Conservation (phyloP, 768 basidiomycete species). For the Rhodotorula kratochvilovae region DNA sequence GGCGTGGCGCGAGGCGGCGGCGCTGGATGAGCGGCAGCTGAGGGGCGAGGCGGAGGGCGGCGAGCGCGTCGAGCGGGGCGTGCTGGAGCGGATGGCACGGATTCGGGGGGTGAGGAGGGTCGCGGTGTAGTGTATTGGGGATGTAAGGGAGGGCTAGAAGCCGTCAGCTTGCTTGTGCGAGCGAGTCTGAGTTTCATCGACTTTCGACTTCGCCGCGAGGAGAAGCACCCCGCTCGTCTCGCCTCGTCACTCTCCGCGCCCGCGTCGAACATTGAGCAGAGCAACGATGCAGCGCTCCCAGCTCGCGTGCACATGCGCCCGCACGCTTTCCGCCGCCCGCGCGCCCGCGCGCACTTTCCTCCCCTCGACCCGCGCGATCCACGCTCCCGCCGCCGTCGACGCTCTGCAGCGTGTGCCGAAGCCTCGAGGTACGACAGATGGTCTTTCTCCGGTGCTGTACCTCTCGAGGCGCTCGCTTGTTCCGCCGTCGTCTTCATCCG, state of each 20-base stretch:
- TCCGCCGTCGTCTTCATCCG: background rate
- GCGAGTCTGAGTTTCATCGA: no score
- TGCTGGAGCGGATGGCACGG: conserved; percentile 26
- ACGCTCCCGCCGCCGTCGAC: conserved; percentile 14
- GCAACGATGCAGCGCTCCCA: background rate
- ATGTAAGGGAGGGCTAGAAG: background rate
- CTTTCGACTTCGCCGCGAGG: background rate
- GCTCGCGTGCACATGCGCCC: background rate
- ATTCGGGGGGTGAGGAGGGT: conserved; percentile 12
- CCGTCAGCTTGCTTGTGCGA: no score
- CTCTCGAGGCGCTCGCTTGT: no score
- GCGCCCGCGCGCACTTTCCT: background rate
- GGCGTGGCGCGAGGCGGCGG: conserved; percentile 69
- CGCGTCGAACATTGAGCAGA: background rate
- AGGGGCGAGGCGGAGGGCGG: conserved; percentile 9
- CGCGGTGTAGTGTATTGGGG: background rate
- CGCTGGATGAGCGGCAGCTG: conserved; percentile 41
- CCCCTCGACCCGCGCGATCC: background rate
- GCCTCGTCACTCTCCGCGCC: no score
- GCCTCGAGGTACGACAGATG: background rate
- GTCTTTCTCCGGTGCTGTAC: background rate
- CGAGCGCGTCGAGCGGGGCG: conserved; percentile 7
- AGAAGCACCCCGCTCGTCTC: background rate
- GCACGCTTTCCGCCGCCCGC: background rate
- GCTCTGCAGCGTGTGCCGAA: background rate